Base-by-base conservation (phyloP, 1,284 basidiomycete species). In the Ganoderma sp. region DNA sequence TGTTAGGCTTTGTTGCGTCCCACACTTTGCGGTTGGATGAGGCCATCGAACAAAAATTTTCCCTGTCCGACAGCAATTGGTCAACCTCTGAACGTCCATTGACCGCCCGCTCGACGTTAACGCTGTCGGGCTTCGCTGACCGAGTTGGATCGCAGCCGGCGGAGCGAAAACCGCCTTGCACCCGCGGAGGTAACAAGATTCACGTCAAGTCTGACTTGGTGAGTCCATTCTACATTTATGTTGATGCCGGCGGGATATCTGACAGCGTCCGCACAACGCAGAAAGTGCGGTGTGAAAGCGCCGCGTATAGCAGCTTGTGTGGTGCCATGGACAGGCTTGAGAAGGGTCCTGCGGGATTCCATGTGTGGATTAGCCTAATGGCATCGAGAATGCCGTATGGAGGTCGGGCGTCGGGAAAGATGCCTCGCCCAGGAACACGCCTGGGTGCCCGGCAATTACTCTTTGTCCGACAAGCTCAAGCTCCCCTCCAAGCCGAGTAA, bases 391-490 rank as follows among this genome's bases (percentile, higher is more conserved):
- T 63, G 60, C 61, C 66, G 37, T 34, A 19, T 45, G 39, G 43
- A 57, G 17, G 32, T n/a, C 22, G 42, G 19, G 61, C 56, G 19
- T 56, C 34, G 57, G 25, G 25, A 28, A 22, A 28, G 34, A 39
- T 41, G 37, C 39, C 41, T 45, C 34, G 28, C 14, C 61, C 42
- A 67, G 66, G 66, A 37, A 67, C 66, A 45, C 32, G 22, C 34
- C 39, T 42, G 42, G 28, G 28, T 3, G 54, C 4, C 50, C 61
- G 42, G 32, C 48, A 41, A 41, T 41, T 41, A 41, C 39, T 41
- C 58, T 22, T 58, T 64, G 63, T 64, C 67, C 22, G 41, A 67
- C 67, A 67, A 63, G 67, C 67, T 68, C 63, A 61, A 34, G 6
- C 34, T 57, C 48, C 64, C 58, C 59, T 34, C 42, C n/a, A 32